phyloP scores from a whole-genome alignment of 1,284 basidiomycete species.

The Amylostereum areolatum region DNA sequence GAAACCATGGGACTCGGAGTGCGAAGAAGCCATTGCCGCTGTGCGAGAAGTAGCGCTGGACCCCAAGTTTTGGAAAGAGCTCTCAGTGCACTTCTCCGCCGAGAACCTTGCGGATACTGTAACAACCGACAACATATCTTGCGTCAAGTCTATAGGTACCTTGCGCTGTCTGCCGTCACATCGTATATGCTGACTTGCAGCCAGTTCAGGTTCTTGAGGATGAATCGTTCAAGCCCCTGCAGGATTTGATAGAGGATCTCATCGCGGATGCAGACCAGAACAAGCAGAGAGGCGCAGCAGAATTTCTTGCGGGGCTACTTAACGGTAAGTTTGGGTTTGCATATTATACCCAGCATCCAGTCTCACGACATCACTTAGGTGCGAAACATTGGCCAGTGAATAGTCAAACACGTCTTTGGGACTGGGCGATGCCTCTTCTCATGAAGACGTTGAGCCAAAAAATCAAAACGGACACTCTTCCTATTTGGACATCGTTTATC shows the following conservation, averaged over 20 bases:
- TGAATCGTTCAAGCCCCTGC: slow-evolving; percentile 52
- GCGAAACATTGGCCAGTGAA: slow-evolving; percentile 84
- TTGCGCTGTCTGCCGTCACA: not conserved
- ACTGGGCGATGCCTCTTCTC: slow-evolving; percentile 74
- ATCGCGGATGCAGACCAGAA: slow-evolving; percentile 62
- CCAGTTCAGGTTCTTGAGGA: slow-evolving; percentile 67
- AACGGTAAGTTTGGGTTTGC: slow-evolving; percentile 35
- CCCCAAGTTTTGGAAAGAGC: slow-evolving; percentile 52
- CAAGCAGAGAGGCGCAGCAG: slow-evolving; percentile 85
- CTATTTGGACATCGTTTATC: slow-evolving; percentile 65
- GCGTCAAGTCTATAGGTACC: slow-evolving; percentile 69
- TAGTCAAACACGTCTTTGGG: slow-evolving; percentile 70
- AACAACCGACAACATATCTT: slow-evolving; percentile 64
- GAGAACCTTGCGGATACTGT: slow-evolving; percentile 59
- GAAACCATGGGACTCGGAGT: slow-evolving; percentile 49
- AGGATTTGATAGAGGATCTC: slow-evolving; percentile 48
- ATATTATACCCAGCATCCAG: not conserved
- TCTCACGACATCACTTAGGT: slow-evolving; percentile 35
- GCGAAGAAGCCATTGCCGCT: slow-evolving; percentile 37
- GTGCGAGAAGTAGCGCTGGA: slow-evolving; percentile 40
- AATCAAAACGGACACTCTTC: slow-evolving; percentile 61
- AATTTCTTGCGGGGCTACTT: slow-evolving; percentile 79
- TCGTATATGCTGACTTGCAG: slow-evolving; percentile 7
- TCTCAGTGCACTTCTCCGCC: slow-evolving; percentile 56
- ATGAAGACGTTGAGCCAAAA: slow-evolving; percentile 60